These are phyloP conservation scores for Cudoniella acicularis DNA, from an alignment of 495 filamentous ascomycete species.

Conservation along the genomic window DNA sequence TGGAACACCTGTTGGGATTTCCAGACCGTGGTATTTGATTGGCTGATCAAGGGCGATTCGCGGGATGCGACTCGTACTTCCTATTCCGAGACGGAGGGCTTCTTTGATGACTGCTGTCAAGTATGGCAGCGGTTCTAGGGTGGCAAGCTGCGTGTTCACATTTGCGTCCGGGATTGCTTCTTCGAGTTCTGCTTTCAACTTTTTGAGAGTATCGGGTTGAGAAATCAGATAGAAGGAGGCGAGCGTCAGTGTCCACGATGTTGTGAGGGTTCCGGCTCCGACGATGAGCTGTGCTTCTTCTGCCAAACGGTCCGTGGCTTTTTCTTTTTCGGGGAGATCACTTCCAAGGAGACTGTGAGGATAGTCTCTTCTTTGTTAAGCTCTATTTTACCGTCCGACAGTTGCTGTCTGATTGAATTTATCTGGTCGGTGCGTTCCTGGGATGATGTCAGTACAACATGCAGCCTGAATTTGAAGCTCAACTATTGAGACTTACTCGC, in stretches of 20 bases:
- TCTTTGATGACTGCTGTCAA: slow-evolving; percentile 33
- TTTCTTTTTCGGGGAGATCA: neutral
- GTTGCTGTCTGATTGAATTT: too few species aligned
- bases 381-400: too few species aligned
- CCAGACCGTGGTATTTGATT: slow-evolving; percentile 17
- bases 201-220: slow-evolving; percentile 18
- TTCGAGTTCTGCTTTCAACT: slow-evolving; percentile 31
- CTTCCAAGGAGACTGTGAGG: neutral
- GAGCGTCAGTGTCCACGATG: slow-evolving; percentile 31
- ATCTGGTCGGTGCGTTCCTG: too few species aligned
- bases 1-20: slow-evolving; percentile 22
- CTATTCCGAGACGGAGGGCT: slow-evolving; percentile 19
- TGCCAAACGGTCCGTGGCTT: neutral
- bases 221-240: slow-evolving; percentile 33
- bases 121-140: slow-evolving; percentile 33
- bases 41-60: slow-evolving; percentile 16
- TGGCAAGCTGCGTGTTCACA: slow-evolving; percentile 25
- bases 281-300: slow-evolving; percentile 37
- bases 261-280: slow-evolving; percentile 41
- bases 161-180: slow-evolving; percentile 28
- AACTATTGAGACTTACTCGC: neutral
- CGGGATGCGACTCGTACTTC: slow-evolving; percentile 14
- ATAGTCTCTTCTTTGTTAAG: neutral
- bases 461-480: too few species aligned
- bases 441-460: too few species aligned